Conservation (phyloP, 805 yeast genomes). For the Komagataella mondaviorum region DNA sequence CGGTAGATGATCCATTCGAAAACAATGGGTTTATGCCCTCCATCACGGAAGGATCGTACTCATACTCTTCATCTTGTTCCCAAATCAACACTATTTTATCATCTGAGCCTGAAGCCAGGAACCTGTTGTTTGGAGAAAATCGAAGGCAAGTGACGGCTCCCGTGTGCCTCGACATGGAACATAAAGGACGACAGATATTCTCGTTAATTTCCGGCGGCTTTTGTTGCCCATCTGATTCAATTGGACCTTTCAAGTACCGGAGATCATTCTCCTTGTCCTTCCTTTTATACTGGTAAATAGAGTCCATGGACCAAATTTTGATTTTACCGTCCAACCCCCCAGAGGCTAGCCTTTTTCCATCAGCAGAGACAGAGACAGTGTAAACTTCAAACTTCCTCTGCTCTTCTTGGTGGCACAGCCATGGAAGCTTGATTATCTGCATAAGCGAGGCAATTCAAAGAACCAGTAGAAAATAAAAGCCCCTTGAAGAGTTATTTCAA, state of each 20-base stretch:
- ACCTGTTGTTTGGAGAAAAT: constrained; percentile 86
- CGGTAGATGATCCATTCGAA: constrained; percentile 6
- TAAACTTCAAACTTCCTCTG: constrained; percentile 73
- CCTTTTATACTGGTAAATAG: constrained; percentile 29
- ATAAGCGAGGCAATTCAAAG: background rate
- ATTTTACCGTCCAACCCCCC: constrained; percentile 93
- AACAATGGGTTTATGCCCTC: background rate
- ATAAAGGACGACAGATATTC: constrained; percentile 42
- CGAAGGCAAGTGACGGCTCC: constrained; percentile 94
- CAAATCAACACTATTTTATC: constrained; percentile 84
- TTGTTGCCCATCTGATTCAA: constrained; percentile 4
- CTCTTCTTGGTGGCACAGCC: constrained; percentile 48
- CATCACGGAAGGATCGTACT: constrained; percentile 7
- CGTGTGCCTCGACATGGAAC: constrained; percentile 89
- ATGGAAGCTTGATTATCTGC: background rate
- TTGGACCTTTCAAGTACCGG: background rate
- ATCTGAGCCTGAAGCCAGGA: constrained; percentile 89
- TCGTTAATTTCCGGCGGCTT: constrained; percentile 12
- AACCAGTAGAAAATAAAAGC: background rate
- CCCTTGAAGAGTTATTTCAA: background rate
- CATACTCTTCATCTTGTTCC: constrained; percentile 71
- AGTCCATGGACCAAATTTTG: constrained; percentile 69
- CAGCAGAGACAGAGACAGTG: constrained; percentile 67
- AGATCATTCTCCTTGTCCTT: background rate
- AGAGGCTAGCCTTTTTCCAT: constrained; percentile 77